Evolutionary conservation across 345 rosid species (phyloP), one percentile per base, ranked within the genome.

Genomic region (Toxicodendron radicans): DNA sequence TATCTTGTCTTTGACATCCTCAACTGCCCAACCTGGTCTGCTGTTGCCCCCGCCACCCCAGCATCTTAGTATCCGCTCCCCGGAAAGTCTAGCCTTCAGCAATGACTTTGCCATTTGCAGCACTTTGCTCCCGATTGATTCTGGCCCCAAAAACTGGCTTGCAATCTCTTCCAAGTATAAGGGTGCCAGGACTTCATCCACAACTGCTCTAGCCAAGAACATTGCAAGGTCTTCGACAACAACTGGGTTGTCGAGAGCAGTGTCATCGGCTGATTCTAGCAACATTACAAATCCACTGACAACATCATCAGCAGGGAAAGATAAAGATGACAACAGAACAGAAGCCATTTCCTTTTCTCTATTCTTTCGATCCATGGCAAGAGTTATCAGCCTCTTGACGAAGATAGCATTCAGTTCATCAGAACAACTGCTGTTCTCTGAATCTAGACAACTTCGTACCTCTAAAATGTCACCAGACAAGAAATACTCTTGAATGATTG

Each of bases 321-420:
- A 85, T 58, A 93, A 77, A 32, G 97, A 91, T 49, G 91, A 91
- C 14, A 93, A 73, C 57, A 93, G 77, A 70, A 91, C 88, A 53
- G 92, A 93, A 35, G 98, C 95, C 98, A 91, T 93, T 79, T 91
- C 98, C 69, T 90, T 93, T 83, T 93, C 98, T 76, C 97, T 82
- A 51, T 93, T 91, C 82, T 91, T 93, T 48, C 93, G 73, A 48
- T 93, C 98, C 97, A 93, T 93, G 43, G 97, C 92, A 43, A 91
- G 73, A 53, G 93, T 93, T 79, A 93, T 83, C 67, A 91, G 75
- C 76, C 76, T 89, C 80, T 93, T 91, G 71, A 91, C 79, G 76
- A 93, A 93, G 51, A 90, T 88, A 10, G 97, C 76, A 60, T 88
- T 91, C 32, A 93, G 81, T 73, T 91, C 89, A 54, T 82, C 53